Conservation (phyloP, 345 rosid genomes). For the Citrus cavaleriei region DNA sequence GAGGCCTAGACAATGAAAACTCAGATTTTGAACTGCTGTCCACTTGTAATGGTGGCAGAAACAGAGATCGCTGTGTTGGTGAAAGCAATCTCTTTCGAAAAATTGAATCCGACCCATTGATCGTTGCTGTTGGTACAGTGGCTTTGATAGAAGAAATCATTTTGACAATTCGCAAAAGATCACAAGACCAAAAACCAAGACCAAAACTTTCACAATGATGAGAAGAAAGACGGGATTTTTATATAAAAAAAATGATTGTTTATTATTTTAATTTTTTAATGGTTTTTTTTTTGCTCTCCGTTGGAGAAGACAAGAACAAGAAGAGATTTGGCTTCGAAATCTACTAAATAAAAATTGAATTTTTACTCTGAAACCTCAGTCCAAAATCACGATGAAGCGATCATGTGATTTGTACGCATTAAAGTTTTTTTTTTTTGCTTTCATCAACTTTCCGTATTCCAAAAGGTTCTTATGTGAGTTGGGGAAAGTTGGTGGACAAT, state of each 20-base stretch:
- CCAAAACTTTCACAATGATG: background rate
- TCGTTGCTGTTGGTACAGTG: constrained; percentile 27
- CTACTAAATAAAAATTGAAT: background rate
- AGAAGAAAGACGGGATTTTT: background rate
- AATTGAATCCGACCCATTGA: constrained; percentile 40
- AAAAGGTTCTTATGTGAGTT: background rate
- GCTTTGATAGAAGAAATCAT: constrained; percentile 47
- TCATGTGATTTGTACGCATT: constrained; percentile 22
- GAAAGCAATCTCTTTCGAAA: constrained; percentile 27
- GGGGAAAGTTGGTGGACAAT: background rate
- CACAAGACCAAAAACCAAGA: background rate
- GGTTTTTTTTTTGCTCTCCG: background rate
- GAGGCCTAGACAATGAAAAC: constrained; percentile 54
- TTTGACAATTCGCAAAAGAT: constrained; percentile 1
- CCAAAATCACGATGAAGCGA: constrained; percentile 1
- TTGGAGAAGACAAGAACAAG: background rate
- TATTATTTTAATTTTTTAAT: background rate
- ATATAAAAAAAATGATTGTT: no score
- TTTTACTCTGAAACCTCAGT: constrained; percentile 31
- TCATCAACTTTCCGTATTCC: background rate
- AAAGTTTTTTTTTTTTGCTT: background rate
- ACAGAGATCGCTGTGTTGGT: constrained; percentile 29
- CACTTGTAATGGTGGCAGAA: constrained; percentile 32
- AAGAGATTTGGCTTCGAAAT: constrained; percentile 1
- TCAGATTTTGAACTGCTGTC: constrained; percentile 17